Conservation (phyloP, 768 basidiomycete genomes). For the Tylopilus intermedius region DNA sequence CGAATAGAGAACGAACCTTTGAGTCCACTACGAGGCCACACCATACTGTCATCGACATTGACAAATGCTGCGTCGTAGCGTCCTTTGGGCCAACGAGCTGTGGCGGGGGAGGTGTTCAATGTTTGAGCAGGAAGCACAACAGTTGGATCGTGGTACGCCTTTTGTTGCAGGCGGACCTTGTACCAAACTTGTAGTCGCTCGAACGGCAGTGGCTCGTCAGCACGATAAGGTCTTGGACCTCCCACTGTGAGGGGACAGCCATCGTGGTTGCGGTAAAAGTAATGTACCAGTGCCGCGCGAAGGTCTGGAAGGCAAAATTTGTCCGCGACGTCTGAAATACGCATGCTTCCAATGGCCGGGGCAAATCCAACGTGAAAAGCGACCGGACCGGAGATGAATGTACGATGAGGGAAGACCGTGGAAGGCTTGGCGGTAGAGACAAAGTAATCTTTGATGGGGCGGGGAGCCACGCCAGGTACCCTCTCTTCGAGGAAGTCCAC, state of each 20-base stretch:
- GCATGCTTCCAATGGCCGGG: neutral
- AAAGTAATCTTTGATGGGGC: neutral
- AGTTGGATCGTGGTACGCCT: neutral
- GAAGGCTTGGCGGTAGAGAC: neutral
- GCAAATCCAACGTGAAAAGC: neutral
- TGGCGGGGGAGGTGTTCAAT: neutral
- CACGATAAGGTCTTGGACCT: neutral
- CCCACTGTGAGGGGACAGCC: neutral
- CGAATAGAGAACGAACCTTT: neutral
- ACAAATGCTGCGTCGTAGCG: neutral
- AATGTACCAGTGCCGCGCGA: neutral
- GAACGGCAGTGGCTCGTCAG: neutral
- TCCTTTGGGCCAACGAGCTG: neutral
- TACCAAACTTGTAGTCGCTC: neutral
- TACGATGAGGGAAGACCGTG: neutral
- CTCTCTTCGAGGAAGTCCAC: too few species aligned
- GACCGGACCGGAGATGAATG: neutral
- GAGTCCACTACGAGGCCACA: neutral
- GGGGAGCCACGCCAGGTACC: neutral
- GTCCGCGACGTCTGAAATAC: neutral
- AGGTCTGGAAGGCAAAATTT: neutral
- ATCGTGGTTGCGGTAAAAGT: neutral
- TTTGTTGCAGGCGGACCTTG: neutral
- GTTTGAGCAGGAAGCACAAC: neutral
- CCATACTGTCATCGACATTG: neutral